A percentile compares a stretch with the other conserved stretches of the same genome.
Conservation (phyloP, 805 yeast species). For the Lipomyces mesembrius region DNA sequence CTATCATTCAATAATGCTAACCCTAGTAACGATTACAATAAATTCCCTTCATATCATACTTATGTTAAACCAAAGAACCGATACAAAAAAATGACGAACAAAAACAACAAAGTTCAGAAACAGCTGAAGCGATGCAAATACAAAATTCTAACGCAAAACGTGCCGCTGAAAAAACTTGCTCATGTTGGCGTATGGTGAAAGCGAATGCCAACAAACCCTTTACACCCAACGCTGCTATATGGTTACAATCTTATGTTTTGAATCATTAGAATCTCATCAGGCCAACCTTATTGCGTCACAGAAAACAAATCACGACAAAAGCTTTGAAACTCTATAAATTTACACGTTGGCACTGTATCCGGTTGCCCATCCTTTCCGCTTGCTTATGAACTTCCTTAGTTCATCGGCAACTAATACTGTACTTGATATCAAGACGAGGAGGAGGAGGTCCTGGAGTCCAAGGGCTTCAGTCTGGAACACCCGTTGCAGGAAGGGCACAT, state of each 20-base stretch:
- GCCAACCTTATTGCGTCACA: not conserved
- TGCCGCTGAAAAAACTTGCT: not conserved
- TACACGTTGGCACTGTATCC: constrained; percentile 36
- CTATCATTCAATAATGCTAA: not conserved
- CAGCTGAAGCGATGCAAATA: not conserved
- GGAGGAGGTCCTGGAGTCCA: constrained; percentile 66
- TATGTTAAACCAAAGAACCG: not conserved
- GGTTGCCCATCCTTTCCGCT: constrained; percentile 15
- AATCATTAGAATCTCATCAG: not conserved
- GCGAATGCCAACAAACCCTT: not conserved
- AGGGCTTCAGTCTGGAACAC: constrained; percentile 95
- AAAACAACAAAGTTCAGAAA: not conserved
- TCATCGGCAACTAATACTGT: constrained; percentile 88
- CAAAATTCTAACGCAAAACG: not conserved
- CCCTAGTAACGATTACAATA: not conserved
- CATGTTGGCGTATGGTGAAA: not conserved
- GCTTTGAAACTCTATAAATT: not conserved
- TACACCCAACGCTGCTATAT: not conserved
- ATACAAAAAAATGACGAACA: not conserved
- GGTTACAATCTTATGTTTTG: not conserved
- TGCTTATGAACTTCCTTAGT: constrained; percentile 58
- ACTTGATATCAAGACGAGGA: constrained; percentile 68
- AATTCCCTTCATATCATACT: not conserved
- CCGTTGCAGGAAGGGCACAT: constrained; percentile 88
- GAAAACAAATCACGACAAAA: not conserved